phyloP scores from a whole-genome alignment of 2,329 filamentous ascomycete species.

The Pseudohalonectria lignicola region DNA sequence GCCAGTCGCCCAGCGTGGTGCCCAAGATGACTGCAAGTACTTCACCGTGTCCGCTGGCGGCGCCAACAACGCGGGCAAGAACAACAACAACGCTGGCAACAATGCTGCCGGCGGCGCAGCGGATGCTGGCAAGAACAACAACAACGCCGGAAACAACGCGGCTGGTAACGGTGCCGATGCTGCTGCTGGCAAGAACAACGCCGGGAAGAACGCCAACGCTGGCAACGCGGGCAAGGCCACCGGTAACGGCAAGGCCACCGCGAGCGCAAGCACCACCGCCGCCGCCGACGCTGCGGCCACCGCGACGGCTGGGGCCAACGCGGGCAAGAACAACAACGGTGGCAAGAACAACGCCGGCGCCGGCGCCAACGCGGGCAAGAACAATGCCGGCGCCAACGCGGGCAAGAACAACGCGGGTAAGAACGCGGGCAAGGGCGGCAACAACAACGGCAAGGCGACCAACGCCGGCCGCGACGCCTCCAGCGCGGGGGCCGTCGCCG shows the following conservation, averaged over 20 bases:
- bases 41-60: constrained; percentile 35
- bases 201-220: constrained; percentile 9
- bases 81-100: constrained; percentile 8
- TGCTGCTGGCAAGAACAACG: constrained; percentile 6
- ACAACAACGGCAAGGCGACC: constrained; percentile 8
- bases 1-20: constrained; percentile 56
- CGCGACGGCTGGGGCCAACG: constrained; percentile 12
- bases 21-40: constrained; percentile 54
- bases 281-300: constrained; percentile 6
- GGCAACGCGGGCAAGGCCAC: constrained; percentile 8
- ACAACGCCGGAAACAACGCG: constrained; percentile 7
- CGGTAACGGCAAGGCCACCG: constrained; percentile 7
- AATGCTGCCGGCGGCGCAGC: constrained; percentile 12
- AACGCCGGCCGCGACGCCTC: background rate
- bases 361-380: constrained; percentile 12
- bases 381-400: constrained; percentile 12
- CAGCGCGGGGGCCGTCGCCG: background rate
- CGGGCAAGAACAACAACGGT: constrained; percentile 7
- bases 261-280: constrained; percentile 5
- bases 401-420: constrained; percentile 11
- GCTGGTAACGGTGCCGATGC: too few relatives aligned
- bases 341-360: constrained; percentile 4
- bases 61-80: constrained; percentile 10
- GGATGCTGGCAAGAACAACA: constrained; percentile 6
- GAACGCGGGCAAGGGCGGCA: constrained; percentile 12